Percentiles rank a stretch among this genome's conserved stretches.
These are phyloP conservation scores for Kazachstania martiniae DNA, from an alignment of 805 yeast species.

Conservation along the genomic window DNA sequence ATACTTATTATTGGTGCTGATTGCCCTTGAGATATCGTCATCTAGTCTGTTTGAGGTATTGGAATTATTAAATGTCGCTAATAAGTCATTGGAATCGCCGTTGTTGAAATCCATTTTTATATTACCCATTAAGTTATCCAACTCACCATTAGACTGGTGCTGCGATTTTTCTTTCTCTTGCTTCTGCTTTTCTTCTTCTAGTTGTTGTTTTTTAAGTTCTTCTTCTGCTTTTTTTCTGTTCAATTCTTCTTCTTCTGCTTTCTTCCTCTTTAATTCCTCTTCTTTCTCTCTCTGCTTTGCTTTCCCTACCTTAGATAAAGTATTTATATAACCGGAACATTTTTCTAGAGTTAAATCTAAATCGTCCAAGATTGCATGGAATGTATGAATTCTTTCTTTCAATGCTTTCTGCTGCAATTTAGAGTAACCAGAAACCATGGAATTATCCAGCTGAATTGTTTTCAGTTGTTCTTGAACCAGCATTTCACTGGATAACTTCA, in stretches of 20 bases:
- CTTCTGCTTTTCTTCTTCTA: conserved; percentile 7
- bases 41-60: too few species aligned
- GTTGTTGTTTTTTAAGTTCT: conserved; percentile 5
- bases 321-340: conserved; percentile 22
- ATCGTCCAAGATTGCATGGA: conserved; percentile 25
- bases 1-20: neutral
- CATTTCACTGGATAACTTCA: conserved; percentile 27
- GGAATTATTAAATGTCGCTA: conserved; percentile 1
- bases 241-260: conserved; percentile 8
- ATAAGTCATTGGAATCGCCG: conserved; percentile 1
- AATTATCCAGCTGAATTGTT: conserved; percentile 22
- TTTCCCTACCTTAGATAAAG: conserved; percentile 17
- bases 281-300: conserved; percentile 23
- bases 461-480: conserved; percentile 27
- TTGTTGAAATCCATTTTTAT: conserved; percentile 7
- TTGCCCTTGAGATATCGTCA: too few species aligned
- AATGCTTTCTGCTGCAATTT: conserved; percentile 15
- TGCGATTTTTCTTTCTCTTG: conserved; percentile 5
- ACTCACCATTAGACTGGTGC: conserved; percentile 4
- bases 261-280: conserved; percentile 21
- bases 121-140: conserved; percentile 5
- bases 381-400: conserved; percentile 19
- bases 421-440: conserved; percentile 19
- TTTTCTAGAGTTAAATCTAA: conserved; percentile 20
- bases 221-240: conserved; percentile 4